These are phyloP conservation scores for Fistulinella prunicolor DNA, from an alignment of 768 basidiomycete species.

Conservation along the genomic window DNA sequence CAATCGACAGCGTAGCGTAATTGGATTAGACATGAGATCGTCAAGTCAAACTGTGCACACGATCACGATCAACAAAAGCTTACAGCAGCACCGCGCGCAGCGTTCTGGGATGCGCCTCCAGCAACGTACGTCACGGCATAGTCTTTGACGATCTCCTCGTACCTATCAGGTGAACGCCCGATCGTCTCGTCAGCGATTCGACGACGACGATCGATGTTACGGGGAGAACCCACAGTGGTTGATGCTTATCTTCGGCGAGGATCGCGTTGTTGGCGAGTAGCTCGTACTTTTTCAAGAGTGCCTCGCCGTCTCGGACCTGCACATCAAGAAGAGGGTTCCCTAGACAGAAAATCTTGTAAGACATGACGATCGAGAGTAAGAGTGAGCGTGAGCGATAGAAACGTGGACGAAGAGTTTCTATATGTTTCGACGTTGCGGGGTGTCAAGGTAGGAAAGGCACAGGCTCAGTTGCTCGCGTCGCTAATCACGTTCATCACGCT, in stretches of 20 bases:
- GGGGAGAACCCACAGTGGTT: conserved; percentile 56
- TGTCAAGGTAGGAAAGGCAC: conserved; percentile 4
- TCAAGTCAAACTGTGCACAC: conserved; percentile 1
- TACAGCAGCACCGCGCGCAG: conserved; percentile 94
- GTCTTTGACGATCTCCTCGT: conserved; percentile 80
- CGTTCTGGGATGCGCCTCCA: conserved; percentile 95
- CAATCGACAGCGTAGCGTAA: no score
- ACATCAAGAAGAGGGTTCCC: conserved; percentile 97
- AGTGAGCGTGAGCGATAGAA: not conserved
- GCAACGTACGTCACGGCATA: conserved; percentile 87
- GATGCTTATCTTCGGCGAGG: conserved; percentile 86
- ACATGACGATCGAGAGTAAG: conserved; percentile 36
- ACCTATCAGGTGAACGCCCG: conserved; percentile 45
- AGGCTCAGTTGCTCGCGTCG: not conserved
- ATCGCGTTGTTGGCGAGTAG: conserved; percentile 96
- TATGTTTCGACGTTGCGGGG: not conserved
- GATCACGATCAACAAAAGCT: conserved; percentile 28
- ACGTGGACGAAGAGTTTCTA: conserved; percentile 15
- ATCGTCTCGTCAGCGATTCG: not conserved
- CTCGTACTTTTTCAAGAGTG: conserved; percentile 82
- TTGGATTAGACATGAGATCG: no score
- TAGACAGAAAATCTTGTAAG: conserved; percentile 78
- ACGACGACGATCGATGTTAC: not conserved
- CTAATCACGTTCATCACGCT: not conserved
- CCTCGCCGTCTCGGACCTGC: conserved; percentile 85